Conservation (phyloP, 2,329 filamentous ascomycete species). For the Colletotrichum musae region DNA sequence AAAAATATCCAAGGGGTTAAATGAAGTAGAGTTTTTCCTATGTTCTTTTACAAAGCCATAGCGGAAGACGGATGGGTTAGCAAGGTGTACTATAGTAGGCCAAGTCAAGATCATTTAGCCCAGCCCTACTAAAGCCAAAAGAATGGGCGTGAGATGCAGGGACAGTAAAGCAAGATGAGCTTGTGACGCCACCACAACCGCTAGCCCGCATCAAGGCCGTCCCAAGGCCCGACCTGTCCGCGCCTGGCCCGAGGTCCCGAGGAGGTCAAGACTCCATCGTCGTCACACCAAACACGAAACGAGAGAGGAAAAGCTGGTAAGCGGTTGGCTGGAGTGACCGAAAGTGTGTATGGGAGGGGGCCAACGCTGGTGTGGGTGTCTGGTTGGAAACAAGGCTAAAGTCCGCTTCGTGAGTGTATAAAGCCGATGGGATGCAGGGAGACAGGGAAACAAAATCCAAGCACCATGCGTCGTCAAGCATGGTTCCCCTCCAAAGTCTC, state of each 20-base stretch:
- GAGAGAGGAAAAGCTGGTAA: background rate
- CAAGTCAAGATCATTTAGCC: background rate
- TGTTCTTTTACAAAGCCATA: too few species aligned
- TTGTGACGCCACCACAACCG: background rate
- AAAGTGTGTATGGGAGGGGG: background rate
- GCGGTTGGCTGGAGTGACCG: background rate
- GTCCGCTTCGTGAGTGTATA: slow-evolving; percentile 1
- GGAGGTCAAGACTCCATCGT: slow-evolving; percentile 10
- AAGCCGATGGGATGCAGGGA: background rate
- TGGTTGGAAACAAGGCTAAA: background rate
- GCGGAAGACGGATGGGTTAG: background rate
- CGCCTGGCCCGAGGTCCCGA: background rate
- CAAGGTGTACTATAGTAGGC: too few species aligned
- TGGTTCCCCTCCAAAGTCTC: background rate
- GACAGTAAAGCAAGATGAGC: background rate
- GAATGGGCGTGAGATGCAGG: background rate
- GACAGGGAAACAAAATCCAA: slow-evolving; percentile 1
- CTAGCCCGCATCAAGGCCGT: background rate
- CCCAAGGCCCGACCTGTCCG: background rate
- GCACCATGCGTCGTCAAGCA: background rate
- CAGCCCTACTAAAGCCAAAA: slow-evolving; percentile 11
- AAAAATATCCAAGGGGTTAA: too few species aligned
- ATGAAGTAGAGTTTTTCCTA: too few species aligned
- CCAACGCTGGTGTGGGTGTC: background rate
- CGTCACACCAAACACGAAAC: slow-evolving; percentile 3